Conservation (phyloP, 192 early-diverging fungal genomes). For the Podila horticola region DNA sequence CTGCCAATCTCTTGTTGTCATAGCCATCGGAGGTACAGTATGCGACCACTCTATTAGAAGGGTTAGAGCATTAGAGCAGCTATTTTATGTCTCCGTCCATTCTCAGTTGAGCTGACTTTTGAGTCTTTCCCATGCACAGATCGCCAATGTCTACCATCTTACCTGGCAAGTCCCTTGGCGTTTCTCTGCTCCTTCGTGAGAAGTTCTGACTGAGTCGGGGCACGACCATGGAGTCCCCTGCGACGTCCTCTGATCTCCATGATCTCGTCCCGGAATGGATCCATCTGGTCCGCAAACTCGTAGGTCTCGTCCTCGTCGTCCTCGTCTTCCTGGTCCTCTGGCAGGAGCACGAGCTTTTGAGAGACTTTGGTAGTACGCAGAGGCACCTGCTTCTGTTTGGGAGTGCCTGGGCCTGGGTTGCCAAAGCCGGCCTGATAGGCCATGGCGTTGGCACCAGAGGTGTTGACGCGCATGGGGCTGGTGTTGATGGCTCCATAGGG, state of each 20-base stretch:
- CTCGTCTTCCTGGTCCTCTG: constrained; percentile 54
- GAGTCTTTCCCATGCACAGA: neutral
- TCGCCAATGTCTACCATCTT: neutral
- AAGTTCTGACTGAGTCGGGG: constrained; percentile 63
- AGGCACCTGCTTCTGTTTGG: constrained; percentile 63
- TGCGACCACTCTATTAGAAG: constrained; percentile 67
- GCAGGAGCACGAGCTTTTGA: constrained; percentile 89
- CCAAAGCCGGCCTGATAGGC: constrained; percentile 22
- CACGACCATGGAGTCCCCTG: constrained; percentile 41
- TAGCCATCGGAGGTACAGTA: constrained; percentile 81
- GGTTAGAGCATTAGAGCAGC: neutral
- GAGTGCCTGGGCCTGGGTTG: constrained; percentile 21
- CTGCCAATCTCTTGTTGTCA: constrained; percentile 51
- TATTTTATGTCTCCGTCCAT: neutral
- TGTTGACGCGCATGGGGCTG: constrained; percentile 33
- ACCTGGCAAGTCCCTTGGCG: constrained; percentile 54
- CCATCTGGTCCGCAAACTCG: constrained; percentile 14
- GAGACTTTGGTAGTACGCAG: constrained; percentile 89
- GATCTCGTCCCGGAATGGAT: constrained; percentile 29
- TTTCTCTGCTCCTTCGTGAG: constrained; percentile 64
- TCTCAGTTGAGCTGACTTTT: neutral
- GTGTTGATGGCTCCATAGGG: constrained; percentile 41
- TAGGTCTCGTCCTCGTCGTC: constrained; percentile 30
- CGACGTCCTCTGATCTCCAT: constrained; percentile 21
- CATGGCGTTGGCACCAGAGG: constrained; percentile 19